Evolutionary conservation across 169 alveolate genomes (phyloP).

Genomic region (Plasmodium berghei): DNA sequence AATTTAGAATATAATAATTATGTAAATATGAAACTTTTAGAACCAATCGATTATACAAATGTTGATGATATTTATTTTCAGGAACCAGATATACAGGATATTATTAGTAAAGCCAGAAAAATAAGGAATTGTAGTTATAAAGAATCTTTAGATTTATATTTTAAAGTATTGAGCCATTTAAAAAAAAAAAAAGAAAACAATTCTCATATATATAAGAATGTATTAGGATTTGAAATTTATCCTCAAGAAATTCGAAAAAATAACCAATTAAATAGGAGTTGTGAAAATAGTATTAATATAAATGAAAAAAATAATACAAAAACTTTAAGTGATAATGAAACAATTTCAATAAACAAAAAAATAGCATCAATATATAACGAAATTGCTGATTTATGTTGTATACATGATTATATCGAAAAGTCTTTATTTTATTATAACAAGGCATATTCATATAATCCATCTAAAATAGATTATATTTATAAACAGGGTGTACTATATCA

Average conservation of each 20-base stretch:
- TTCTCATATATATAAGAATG: constrained; percentile 44
- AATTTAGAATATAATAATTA: constrained; percentile 63
- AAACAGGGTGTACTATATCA: constrained; percentile 74
- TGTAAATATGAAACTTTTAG: constrained; percentile 47
- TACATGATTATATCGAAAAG: constrained; percentile 69
- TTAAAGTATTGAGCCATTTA: constrained; percentile 37
- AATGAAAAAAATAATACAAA: background rate
- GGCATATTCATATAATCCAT: constrained; percentile 68
- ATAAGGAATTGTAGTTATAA: constrained; percentile 40
- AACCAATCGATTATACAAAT: constrained; percentile 9
- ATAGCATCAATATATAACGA: constrained; percentile 73
- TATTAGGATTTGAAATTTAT: constrained; percentile 59
- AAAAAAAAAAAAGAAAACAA: constrained; percentile 51
- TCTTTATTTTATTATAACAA: constrained; percentile 66
- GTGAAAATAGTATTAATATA: background rate
- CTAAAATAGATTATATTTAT: constrained; percentile 65
- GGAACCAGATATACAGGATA: constrained; percentile 35
- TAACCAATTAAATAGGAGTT: background rate
- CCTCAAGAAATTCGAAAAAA: constrained; percentile 40
- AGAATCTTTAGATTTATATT: constrained; percentile 46
- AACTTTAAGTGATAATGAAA: background rate
- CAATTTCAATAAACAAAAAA: constrained; percentile 37
- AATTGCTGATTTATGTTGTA: constrained; percentile 68
- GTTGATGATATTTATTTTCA: constrained; percentile 30
- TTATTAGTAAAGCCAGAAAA: constrained; percentile 48